Percentiles rank a stretch among this genome's conserved stretches.
phyloP scores from a whole-genome alignment of 2,329 filamentous ascomycete genomes.

The Intubia oerlemansii region DNA sequence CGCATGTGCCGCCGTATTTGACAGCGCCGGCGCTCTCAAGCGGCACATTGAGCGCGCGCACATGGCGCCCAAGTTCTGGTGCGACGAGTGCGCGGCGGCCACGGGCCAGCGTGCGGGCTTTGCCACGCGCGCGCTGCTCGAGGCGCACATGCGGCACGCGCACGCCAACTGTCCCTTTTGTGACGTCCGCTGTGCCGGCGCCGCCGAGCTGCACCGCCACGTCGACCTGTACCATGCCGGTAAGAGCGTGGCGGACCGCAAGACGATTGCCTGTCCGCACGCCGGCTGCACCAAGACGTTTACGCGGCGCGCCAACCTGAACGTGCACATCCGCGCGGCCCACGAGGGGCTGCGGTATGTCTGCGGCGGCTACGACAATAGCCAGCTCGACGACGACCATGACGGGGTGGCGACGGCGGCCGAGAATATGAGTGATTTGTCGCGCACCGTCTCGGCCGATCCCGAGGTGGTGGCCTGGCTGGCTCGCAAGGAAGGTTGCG shows the following conservation, averaged over 20 bases:
- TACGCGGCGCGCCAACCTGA: conserved; percentile 66
- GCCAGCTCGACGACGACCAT: neutral
- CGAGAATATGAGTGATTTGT: no score
- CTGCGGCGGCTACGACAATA: conserved; percentile 56
- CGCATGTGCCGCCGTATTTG: conserved; percentile 55
- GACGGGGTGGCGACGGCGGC: neutral
- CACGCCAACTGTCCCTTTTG: conserved; percentile 66
- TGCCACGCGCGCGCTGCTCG: conserved; percentile 47
- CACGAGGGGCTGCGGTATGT: conserved; percentile 60
- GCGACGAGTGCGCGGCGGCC: conserved; percentile 41
- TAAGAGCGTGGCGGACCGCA: conserved; percentile 37
- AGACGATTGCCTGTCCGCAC: conserved; percentile 43
- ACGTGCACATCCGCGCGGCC: conserved; percentile 53
- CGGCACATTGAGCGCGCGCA: conserved; percentile 53
- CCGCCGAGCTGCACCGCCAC: conserved; percentile 51
- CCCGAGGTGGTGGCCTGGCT: conserved; percentile 41
- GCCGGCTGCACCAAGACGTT: conserved; percentile 55
- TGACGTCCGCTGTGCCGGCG: conserved; percentile 41
- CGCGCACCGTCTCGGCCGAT: conserved; percentile 20
- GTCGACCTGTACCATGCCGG: conserved; percentile 57
- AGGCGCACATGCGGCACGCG: conserved; percentile 48
- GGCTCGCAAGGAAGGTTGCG: conserved; percentile 42
- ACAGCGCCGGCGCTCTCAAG: conserved; percentile 48
- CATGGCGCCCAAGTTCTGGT: conserved; percentile 49
- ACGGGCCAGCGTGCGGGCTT: conserved; percentile 28